These are phyloP conservation scores for Juglanconis oblonga DNA, from an alignment of 2,329 filamentous ascomycete genomes.

Conservation along the genomic window DNA sequence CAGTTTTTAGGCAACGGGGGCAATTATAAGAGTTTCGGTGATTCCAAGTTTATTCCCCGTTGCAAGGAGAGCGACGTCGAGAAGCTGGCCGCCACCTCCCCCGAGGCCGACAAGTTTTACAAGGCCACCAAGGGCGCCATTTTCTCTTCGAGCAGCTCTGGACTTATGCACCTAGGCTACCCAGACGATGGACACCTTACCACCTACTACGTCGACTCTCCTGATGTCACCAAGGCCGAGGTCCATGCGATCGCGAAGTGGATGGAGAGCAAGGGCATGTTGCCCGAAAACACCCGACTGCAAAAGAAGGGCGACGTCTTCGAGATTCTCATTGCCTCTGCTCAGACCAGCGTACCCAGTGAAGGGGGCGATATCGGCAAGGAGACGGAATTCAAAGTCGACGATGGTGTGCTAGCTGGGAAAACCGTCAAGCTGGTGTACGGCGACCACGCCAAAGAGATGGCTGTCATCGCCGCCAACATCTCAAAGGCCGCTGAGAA, in stretches of 20 bases:
- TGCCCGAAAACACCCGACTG: conserved; percentile 75
- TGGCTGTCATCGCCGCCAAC: conserved; percentile 65
- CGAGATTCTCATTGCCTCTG: conserved; percentile 74
- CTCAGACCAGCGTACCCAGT: conserved; percentile 54
- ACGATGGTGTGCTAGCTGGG: conserved; percentile 58
- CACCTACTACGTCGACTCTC: conserved; percentile 77
- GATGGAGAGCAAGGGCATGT: conserved; percentile 67
- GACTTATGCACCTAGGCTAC: conserved; percentile 73
- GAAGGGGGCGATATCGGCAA: conserved; percentile 68
- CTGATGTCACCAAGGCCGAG: conserved; percentile 70
- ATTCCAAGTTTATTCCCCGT: conserved; percentile 78
- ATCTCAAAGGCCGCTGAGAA: conserved; percentile 67
- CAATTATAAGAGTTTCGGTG: conserved; percentile 86
- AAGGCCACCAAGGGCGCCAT: conserved; percentile 68
- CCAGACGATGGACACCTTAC: conserved; percentile 73
- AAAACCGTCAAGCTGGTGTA: conserved; percentile 70
- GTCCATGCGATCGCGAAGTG: conserved; percentile 71
- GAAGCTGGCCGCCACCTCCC: conserved; percentile 58
- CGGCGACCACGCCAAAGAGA: conserved; percentile 70
- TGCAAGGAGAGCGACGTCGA: conserved; percentile 62
- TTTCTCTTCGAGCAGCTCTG: conserved; percentile 63
- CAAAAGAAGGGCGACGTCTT: conserved; percentile 65
- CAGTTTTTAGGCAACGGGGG: conserved; percentile 79
- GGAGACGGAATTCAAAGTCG: conserved; percentile 57
- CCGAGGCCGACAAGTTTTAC: conserved; percentile 62